A percentile compares a stretch with the other conserved stretches of the same genome.
phyloP scores from a whole-genome alignment of 169 alveolate species.

The Ichthyophthirius multifiliis region DNA sequence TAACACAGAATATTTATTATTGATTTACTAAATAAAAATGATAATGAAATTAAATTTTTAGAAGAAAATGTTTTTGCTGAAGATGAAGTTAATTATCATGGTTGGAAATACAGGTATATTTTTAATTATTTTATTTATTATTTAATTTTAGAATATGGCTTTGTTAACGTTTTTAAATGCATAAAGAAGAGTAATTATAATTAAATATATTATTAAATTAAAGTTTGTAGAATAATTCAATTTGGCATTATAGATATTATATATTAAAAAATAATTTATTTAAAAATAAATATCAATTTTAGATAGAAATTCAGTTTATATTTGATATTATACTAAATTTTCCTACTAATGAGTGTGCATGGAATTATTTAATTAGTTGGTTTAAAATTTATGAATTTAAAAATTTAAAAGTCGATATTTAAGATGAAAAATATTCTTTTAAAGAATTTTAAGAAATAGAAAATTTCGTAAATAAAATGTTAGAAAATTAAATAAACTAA shows the following conservation, averaged over 20 bases:
- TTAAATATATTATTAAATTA: neutral
- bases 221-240: constrained; percentile 39
- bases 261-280: neutral
- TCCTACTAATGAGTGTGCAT: constrained; percentile 31
- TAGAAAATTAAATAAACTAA: too few relatives aligned
- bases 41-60: constrained; percentile 30
- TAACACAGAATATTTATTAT: constrained; percentile 39
- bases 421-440: too few relatives aligned
- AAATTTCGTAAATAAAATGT: too few relatives aligned
- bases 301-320: constrained; percentile 24
- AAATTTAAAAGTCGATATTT: too few relatives aligned
- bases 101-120: constrained; percentile 8
- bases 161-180: constrained; percentile 24
- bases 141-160: constrained; percentile 44
- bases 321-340: neutral
- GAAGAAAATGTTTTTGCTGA: neutral
- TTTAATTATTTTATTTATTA: too few relatives aligned
- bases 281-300: neutral
- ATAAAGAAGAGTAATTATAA: neutral
- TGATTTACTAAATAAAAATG: neutral
- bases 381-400: constrained; percentile 26
- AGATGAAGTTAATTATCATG: constrained; percentile 45
- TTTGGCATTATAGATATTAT: constrained; percentile 39
- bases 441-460: too few relatives aligned
- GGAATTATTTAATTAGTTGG: constrained; percentile 44